phyloP scores from a whole-genome alignment of 352 stramenopile species.

The Pythium grandisporangium region DNA sequence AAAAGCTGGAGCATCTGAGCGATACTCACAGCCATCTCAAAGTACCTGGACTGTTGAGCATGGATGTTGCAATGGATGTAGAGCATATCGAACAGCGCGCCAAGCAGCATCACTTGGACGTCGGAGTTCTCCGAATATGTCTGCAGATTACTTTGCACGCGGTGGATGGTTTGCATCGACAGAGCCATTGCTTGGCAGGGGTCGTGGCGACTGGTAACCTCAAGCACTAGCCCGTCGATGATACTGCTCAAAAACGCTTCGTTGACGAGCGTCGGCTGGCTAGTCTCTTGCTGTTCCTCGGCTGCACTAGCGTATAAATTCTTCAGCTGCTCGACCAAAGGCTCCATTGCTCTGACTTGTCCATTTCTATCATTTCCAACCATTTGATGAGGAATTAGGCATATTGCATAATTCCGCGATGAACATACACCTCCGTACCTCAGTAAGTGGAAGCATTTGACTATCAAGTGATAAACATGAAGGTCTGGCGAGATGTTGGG shows the following conservation, averaged over 20 bases:
- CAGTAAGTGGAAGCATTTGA: conserved; percentile 43
- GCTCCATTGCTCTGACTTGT: too few relatives aligned
- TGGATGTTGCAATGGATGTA: conserved; percentile 51
- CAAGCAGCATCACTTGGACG: conserved; percentile 38
- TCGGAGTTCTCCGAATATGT: conserved; percentile 20
- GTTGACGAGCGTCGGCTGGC: too few relatives aligned
- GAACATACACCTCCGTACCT: too few relatives aligned
- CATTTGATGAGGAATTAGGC: too few relatives aligned
- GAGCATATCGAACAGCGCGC: conserved; percentile 61
- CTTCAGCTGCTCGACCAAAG: conserved; percentile 34
- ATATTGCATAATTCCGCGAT: too few relatives aligned
- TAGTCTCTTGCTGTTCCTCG: too few relatives aligned
- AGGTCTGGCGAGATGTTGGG: conserved; percentile 18
- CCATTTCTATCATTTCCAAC: too few relatives aligned
- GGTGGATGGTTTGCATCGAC: conserved; percentile 39
- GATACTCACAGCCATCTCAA: conserved; percentile 51
- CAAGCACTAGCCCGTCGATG: conserved; percentile 32
- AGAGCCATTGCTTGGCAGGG: conserved; percentile 31
- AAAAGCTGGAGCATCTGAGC: conserved; percentile 55
- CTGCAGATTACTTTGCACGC: conserved; percentile 38
- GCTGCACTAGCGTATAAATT: too few relatives aligned
- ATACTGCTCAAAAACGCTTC: conserved; percentile 43
- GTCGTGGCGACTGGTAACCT: conserved; percentile 21
- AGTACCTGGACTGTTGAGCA: conserved; percentile 46
- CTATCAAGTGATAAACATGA: conserved; percentile 45